Base-by-base conservation (phyloP, 352 stramenopile species). In the Plasmopara muralis region DNA sequence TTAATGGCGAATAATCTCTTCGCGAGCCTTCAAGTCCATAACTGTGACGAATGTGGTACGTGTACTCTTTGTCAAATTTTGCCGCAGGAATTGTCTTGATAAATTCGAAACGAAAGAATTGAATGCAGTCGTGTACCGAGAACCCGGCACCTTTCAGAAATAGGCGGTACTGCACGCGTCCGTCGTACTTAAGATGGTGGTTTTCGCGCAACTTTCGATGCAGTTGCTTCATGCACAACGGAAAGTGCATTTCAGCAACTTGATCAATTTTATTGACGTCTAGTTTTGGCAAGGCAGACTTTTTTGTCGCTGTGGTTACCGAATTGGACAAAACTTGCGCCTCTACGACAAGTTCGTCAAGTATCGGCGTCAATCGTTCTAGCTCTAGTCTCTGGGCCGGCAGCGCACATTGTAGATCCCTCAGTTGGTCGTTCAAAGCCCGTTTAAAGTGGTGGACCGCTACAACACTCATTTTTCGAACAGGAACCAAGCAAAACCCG, bases 101-200 rank as follows among this genome's bases (percentile, higher is more conserved):
- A 50, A 94, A 95, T 49, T 88, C 78, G 13, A 58, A 53, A 9
- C 83, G 82, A 55, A 89, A 94, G 55, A 93, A 89, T 15, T 73
- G 46, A 28, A 93, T 69, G 39, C 53, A 87, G 16, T 93, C 81
- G 34, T 90, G 69, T 2, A 94, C 77, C 10, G 72, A 85, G 31
- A 93, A 79, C 0, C 85, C 79, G 5, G 86, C 62, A 14, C 85
- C 83, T 55, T 95, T 93, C 42, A 95, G 77, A 40, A 95, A 95
- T 47, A 91, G 60, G 16, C 78, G 70, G 41, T 89, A 89, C 59
- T 95, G 85, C 41, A 92, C 63, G 2, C 85, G 79, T 2, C 83
- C 85, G 46, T 91, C 79, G 47, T 89, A 94, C 53, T 93, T 94
- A 38, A 95, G 71, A 57, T 95, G 83, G 52, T 91, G 75, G 39